These are phyloP conservation scores for Cutaneotrichosporon dermatis DNA, from an alignment of 1,284 basidiomycete species.

Conservation along the genomic window DNA sequence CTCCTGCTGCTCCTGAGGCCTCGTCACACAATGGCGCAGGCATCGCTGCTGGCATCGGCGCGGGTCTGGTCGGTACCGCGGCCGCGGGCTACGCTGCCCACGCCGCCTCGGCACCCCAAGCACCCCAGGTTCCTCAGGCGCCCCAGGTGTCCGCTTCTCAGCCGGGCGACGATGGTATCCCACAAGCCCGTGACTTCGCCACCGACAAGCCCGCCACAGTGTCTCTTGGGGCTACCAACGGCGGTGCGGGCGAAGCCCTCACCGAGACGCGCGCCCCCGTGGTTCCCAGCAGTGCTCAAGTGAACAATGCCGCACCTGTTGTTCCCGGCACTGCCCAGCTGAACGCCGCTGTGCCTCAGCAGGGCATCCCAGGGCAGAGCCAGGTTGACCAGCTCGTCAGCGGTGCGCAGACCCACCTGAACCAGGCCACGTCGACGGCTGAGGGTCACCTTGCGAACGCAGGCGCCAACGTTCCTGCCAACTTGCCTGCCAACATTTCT, in stretches of 20 bases:
- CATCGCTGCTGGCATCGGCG: background rate
- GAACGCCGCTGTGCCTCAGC: background rate
- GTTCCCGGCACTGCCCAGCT: background rate
- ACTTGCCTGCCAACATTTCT: too few species aligned
- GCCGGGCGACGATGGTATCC: background rate
- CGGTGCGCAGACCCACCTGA: too few species aligned
- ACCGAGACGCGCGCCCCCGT: background rate
- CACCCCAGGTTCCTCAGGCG: too few species aligned
- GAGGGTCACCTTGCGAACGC: too few species aligned
- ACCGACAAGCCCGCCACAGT: background rate
- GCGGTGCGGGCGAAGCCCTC: background rate
- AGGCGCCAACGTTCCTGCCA: too few species aligned
- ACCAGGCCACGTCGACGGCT: too few species aligned
- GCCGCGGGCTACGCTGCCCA: background rate
- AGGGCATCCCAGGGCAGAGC: too few species aligned
- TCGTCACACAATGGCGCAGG: background rate
- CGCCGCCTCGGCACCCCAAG: background rate
- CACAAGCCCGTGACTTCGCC: background rate
- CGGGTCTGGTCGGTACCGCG: background rate
- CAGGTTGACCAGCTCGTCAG: too few species aligned
- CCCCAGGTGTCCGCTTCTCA: background rate
- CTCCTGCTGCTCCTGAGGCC: background rate
- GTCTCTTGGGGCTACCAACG: background rate
- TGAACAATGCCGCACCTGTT: background rate
- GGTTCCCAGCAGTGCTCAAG: background rate